phyloP scores from a whole-genome alignment of 140 eudicot species.

The Bidens hawaiensis region DNA sequence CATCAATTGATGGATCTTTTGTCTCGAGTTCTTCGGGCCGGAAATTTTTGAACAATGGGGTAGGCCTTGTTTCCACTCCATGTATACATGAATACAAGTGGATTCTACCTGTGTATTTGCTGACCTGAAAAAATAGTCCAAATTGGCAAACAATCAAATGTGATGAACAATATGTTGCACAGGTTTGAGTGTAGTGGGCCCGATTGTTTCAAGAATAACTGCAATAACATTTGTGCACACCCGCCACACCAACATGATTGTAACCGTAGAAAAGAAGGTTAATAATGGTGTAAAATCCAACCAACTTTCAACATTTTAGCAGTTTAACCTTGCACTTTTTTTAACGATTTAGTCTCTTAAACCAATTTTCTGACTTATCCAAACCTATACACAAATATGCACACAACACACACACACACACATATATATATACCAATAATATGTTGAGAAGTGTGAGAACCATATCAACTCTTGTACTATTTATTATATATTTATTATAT shows the following conservation, averaged over 20 bases:
- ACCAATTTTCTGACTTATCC: neutral
- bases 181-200: neutral
- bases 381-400: too few species aligned
- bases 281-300: neutral
- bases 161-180: neutral
- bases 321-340: neutral
- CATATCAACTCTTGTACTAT: too few species aligned
- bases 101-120: constrained; percentile 88
- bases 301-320: neutral
- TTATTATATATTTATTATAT: too few species aligned
- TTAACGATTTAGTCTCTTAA: neutral
- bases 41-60: constrained; percentile 67
- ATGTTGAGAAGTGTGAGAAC: too few species aligned
- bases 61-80: constrained; percentile 72
- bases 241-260: neutral
- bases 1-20: constrained; percentile 22
- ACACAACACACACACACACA: too few species aligned
- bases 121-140: constrained; percentile 47
- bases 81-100: constrained; percentile 77
- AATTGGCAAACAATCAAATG: neutral
- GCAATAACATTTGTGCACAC: neutral
- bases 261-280: neutral
- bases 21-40: constrained; percentile 70
- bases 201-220: neutral
- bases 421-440: neutral